Evolutionary conservation across 345 rosid species (phyloP), one percentile per base, ranked within the genome.

Genomic region (Mangifera indica): DNA sequence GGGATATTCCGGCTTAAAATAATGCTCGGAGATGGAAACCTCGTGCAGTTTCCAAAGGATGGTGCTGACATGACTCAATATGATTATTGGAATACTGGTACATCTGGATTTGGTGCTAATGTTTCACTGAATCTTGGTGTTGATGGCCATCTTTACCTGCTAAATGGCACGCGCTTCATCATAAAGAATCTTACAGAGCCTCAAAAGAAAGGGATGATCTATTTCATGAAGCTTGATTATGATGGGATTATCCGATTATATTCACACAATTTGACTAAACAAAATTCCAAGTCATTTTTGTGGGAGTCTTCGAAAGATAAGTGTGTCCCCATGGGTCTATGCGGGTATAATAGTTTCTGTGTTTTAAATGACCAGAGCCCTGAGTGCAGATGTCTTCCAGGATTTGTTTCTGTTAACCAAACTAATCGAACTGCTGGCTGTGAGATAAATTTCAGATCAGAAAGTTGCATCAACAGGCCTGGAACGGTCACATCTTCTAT

Each of bases 301-400:
- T 67, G 68, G 76, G 15, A 17, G 0, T 62, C 81, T 22, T 17
- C 63, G 0, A 0, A 8, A 0, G n/a, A 81, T 20, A 68, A 18
- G 26, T 78, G 81, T 17, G 20, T 0, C 0, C 81, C 79, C 8
- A 68, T 14, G 25, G 77, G 79, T 44, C 0, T 26, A 3, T 81
- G 81, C 17, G 84, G 81, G 45, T 14, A 74, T 4, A 81, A 81
- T 54, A 26, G 66, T 14, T 81, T 22, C 48, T 81, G 81, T 56
- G 4, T 61, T 10, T n/a, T 24, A n/a, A 67, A 6, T 18, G 76
- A 71, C 40, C 3, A 0, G 32, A 60, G 60, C 5, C 34, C 71
- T 12, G 53, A 2, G 4, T 79, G 79, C 32, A 1, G 0, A 0
- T 81, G 81, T 58, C 69, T 81, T 46, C 81, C 77, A 13, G 76